A percentile compares a stretch with the other conserved stretches of the same genome.
These are phyloP conservation scores for Pestalotiopsis sp. DNA, from an alignment of 2,329 filamentous ascomycete species.

Conservation along the genomic window DNA sequence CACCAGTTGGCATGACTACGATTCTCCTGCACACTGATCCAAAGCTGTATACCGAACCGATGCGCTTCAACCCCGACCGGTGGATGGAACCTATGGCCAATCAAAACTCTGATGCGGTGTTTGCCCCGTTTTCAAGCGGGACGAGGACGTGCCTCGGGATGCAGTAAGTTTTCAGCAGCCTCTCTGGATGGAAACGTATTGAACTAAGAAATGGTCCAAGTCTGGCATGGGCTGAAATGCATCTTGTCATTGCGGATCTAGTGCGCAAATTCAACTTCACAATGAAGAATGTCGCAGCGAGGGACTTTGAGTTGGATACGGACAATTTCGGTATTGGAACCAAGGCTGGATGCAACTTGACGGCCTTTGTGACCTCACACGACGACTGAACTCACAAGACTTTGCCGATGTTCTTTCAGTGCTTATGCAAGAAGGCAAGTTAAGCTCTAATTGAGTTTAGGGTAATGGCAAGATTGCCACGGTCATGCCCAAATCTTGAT, in stretches of 20 bases:
- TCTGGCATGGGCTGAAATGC: slow-evolving; percentile 36
- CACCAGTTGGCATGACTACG: slow-evolving; percentile 32
- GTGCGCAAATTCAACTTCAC: slow-evolving; percentile 7
- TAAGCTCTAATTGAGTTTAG: too few relatives aligned
- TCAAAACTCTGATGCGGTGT: not conserved
- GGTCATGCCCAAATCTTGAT: too few relatives aligned
- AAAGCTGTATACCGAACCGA: slow-evolving; percentile 23
- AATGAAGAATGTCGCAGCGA: not conserved
- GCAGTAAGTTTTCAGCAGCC: not conserved
- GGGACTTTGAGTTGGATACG: not conserved
- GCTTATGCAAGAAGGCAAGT: too few relatives aligned
- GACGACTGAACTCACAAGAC: not conserved
- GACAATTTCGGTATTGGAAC: not conserved
- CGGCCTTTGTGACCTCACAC: not conserved
- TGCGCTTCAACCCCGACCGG: slow-evolving; percentile 30
- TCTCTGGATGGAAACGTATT: not conserved
- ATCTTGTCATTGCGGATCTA: slow-evolving; percentile 22
- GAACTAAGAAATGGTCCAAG: slow-evolving; percentile 19
- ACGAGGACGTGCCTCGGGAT: slow-evolving; percentile 11
- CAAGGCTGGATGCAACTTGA: not conserved
- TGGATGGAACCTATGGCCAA: slow-evolving; percentile 20
- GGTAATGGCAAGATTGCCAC: too few relatives aligned
- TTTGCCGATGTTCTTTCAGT: too few relatives aligned
- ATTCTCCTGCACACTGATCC: slow-evolving; percentile 29
- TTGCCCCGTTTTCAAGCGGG: slow-evolving; percentile 10